Evolutionary conservation across 73 alveolate genomes (phyloP).

Genomic region (Paramecium sexaurelia): DNA sequence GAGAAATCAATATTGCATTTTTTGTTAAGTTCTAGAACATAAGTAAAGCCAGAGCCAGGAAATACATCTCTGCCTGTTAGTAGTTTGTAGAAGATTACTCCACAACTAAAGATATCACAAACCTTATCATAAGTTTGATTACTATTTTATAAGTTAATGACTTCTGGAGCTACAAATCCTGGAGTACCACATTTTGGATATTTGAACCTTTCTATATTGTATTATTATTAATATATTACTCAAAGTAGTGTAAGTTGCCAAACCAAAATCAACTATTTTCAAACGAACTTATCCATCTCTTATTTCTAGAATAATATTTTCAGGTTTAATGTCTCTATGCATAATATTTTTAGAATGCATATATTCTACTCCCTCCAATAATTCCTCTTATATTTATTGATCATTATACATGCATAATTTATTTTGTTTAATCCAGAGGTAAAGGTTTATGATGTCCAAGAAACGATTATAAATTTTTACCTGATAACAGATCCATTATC

Average conservation of each 20-base stretch:
- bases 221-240: not conserved
- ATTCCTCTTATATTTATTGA: conserved; percentile 25
- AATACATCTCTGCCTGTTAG: conserved; percentile 27
- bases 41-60: conserved; percentile 18
- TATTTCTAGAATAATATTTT: conserved; percentile 45
- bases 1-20: conserved; percentile 32
- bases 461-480: conserved; percentile 40
- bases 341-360: conserved; percentile 52
- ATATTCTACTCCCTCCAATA: conserved; percentile 62
- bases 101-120: conserved; percentile 45
- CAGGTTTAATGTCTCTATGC: conserved; percentile 70
- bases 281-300: not conserved
- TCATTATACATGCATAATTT: conserved; percentile 22
- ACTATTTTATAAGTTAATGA: not conserved
- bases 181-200: conserved; percentile 55
- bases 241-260: conserved; percentile 53
- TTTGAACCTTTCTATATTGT: not conserved
- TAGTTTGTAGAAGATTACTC: not conserved
- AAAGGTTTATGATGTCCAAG: conserved; percentile 32
- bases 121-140: conserved; percentile 11
- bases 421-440: conserved; percentile 29
- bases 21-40: conserved; percentile 1
- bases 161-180: conserved; percentile 56
- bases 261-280: conserved; percentile 65
- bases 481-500: conserved; percentile 55